phyloP scores from a whole-genome alignment of 345 rosid species.

The Salix caprea region DNA sequence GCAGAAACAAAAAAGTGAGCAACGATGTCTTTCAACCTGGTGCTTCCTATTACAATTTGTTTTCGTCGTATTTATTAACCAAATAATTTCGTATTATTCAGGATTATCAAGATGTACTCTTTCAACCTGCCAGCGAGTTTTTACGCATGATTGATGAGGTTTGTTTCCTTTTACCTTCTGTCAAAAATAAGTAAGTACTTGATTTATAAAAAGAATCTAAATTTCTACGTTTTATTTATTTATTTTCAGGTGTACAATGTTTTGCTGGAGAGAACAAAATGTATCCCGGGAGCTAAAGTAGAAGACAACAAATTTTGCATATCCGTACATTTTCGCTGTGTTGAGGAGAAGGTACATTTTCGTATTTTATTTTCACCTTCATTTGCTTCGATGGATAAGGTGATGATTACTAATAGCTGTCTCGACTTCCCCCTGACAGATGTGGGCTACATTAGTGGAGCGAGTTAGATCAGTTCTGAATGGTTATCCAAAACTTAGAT shows the following conservation, averaged over 20 bases:
- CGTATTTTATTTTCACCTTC: background rate
- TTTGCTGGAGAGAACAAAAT: conserved; percentile 60
- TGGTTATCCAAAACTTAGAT: conserved; percentile 58
- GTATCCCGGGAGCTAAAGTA: conserved; percentile 72
- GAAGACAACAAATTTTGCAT: conserved; percentile 88
- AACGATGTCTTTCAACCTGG: background rate
- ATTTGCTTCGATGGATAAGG: background rate
- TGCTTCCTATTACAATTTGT: background rate
- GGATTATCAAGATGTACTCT: conserved; percentile 51
- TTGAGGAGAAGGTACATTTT: conserved; percentile 60
- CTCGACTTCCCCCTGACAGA: conserved; percentile 30
- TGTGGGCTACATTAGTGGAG: conserved; percentile 62
- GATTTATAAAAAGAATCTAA: background rate
- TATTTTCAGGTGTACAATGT: conserved; percentile 45
- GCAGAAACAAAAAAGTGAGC: conserved; percentile 49
- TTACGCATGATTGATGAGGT: conserved; percentile 85
- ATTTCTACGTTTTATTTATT: background rate
- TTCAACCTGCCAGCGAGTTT: conserved; percentile 81
- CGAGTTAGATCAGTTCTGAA: conserved; percentile 59
- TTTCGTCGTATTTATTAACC: background rate
- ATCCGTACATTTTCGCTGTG: conserved; percentile 87
- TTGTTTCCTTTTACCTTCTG: conserved; percentile 2
- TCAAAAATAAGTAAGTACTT: background rate
- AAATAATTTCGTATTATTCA: conserved; percentile 5
- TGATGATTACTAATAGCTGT: background rate